Evolutionary conservation across 2,329 filamentous ascomycete genomes (phyloP).

Genomic region (Botrytis aclada): DNA sequence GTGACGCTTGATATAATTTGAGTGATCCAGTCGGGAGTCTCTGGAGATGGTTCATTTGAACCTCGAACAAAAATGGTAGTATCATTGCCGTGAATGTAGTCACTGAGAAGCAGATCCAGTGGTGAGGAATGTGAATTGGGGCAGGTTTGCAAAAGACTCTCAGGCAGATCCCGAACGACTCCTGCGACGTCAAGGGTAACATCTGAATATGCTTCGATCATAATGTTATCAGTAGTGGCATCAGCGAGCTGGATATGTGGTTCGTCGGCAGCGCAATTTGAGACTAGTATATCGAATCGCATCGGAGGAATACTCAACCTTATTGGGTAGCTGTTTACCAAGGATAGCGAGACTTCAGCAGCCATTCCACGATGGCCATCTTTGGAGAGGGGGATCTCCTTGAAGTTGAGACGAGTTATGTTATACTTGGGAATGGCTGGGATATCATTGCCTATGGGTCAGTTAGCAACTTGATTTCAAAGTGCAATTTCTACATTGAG

Average conservation of each 20-base stretch:
- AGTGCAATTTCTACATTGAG: neutral
- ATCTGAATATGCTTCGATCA: slow-evolving; percentile 64
- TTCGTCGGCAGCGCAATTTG: slow-evolving; percentile 71
- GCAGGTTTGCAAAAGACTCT: slow-evolving; percentile 68
- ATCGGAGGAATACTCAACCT: slow-evolving; percentile 74
- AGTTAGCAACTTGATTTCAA: slow-evolving; percentile 27
- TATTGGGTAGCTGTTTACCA: slow-evolving; percentile 76
- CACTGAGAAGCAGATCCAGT: slow-evolving; percentile 74
- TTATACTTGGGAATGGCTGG: slow-evolving; percentile 78
- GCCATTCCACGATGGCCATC: slow-evolving; percentile 59
- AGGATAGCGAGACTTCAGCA: slow-evolving; percentile 71
- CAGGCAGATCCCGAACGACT: slow-evolving; percentile 69
- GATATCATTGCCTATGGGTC: slow-evolving; percentile 58
- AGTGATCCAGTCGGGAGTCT: slow-evolving; percentile 78
- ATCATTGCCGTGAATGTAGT: slow-evolving; percentile 76
- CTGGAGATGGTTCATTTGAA: slow-evolving; percentile 60
- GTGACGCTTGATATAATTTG: slow-evolving; percentile 78
- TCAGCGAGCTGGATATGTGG: slow-evolving; percentile 76
- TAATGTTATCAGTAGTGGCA: slow-evolving; percentile 64
- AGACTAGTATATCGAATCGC: slow-evolving; percentile 79
- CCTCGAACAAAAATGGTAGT: slow-evolving; percentile 82
- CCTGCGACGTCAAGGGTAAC: slow-evolving; percentile 70
- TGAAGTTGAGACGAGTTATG: slow-evolving; percentile 75
- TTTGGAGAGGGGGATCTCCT: slow-evolving; percentile 60
- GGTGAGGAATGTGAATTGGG: slow-evolving; percentile 77